Conservation (phyloP, 2,329 filamentous ascomycete genomes). For the Colletotrichum acutatum region DNA sequence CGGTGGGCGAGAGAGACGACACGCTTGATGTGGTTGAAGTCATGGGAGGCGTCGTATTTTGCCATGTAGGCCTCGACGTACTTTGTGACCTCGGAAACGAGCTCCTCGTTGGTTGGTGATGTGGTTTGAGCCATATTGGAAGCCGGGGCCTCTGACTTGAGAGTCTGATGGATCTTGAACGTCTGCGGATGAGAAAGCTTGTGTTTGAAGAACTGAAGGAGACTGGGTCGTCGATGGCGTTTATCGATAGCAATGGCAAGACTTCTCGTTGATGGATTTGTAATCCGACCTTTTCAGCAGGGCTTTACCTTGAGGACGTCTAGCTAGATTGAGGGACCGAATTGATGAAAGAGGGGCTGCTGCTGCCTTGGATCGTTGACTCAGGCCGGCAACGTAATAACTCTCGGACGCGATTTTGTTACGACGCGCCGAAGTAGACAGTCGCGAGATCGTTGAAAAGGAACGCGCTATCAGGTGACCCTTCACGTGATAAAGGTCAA, state of each 20-base stretch:
- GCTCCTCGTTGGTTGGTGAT: constrained; percentile 45
- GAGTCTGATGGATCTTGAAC: too few relatives aligned
- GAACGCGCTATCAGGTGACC: constrained; percentile 6
- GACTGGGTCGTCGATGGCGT: neutral
- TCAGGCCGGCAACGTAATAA: constrained; percentile 9
- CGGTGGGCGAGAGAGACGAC: constrained; percentile 79
- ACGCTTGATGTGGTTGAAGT: constrained; percentile 85
- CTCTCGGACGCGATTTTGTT: neutral
- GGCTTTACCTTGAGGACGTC: neutral
- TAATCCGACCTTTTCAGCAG: neutral
- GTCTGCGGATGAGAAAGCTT: too few relatives aligned
- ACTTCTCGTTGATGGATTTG: constrained; percentile 3
- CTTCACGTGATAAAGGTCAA: neutral
- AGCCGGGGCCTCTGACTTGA: too few relatives aligned
- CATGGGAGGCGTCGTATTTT: constrained; percentile 86
- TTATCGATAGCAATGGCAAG: neutral
- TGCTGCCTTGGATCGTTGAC: constrained; percentile 24
- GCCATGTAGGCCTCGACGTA: constrained; percentile 80
- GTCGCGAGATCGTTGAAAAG: neutral
- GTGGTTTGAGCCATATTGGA: neutral
- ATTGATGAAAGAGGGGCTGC: neutral
- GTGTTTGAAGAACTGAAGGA: neutral
- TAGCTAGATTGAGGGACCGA: neutral
- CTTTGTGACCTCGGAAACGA: constrained; percentile 66
- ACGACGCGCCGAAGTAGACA: neutral